Percentiles rank a stretch among this genome's conserved stretches.
Conservation (phyloP, 257 asterid genomes). For the Solanum clarkiae region DNA sequence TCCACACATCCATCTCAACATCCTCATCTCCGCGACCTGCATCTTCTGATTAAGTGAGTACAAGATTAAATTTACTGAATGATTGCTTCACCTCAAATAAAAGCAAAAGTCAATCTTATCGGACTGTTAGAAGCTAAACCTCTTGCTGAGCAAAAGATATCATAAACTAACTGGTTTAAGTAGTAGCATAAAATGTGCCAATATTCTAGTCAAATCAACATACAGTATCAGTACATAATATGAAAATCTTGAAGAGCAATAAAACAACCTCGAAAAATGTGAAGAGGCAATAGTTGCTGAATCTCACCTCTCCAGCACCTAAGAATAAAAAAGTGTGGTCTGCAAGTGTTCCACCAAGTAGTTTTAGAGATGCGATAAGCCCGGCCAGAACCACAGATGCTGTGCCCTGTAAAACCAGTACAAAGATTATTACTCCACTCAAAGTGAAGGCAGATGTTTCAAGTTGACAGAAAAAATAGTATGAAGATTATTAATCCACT, state of each 20-base stretch:
- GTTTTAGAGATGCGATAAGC: constrained; percentile 53
- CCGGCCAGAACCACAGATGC: constrained; percentile 92
- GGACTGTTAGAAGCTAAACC: not conserved
- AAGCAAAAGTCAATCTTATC: not conserved
- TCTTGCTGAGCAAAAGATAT: not conserved
- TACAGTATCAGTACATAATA: not conserved
- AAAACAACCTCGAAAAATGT: not conserved
- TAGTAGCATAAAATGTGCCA: not conserved
- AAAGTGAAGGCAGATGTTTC: not conserved
- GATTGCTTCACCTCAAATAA: not conserved
- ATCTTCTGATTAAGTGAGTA: not conserved
- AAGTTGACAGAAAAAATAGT: not conserved
- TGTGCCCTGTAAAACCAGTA: constrained; percentile 50
- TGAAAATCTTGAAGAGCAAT: not conserved
- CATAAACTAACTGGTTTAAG: not conserved
- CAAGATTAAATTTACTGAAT: not conserved
- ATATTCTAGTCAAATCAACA: not conserved
- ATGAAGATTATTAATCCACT: not conserved
- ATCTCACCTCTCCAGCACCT: constrained; percentile 93
- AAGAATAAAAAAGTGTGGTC: constrained; percentile 89
- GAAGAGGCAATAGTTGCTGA: not conserved
- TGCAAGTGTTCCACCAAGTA: constrained; percentile 57
- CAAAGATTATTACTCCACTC: not conserved
- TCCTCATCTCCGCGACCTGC: not conserved
- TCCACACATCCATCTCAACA: too few relatives aligned